These are phyloP conservation scores for Erucastrum elatum DNA, from an alignment of 345 rosid species.

Conservation along the genomic window DNA sequence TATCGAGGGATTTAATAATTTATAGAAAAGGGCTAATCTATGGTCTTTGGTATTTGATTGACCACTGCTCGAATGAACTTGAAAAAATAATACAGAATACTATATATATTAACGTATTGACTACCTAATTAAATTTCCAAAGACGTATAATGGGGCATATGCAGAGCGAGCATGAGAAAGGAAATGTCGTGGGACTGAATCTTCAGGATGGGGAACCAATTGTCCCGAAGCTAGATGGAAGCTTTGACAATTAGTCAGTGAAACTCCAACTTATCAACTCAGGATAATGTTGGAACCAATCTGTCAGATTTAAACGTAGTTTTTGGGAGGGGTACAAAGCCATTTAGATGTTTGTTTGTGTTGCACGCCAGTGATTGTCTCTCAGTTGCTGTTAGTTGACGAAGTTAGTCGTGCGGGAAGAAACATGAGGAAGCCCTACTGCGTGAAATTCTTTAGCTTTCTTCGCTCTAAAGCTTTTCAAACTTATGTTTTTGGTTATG, in stretches of 20 bases:
- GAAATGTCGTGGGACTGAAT: no score
- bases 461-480: neutral
- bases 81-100: no score
- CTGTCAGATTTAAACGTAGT: neutral
- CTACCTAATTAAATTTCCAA: no score
- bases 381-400: conserved; percentile 93
- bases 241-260: conserved; percentile 91
- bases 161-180: no score
- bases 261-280: conserved; percentile 93
- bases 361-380: conserved; percentile 89
- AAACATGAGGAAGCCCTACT: conserved; percentile 93
- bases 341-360: neutral
- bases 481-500: neutral
- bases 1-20: no score
- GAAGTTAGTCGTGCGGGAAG: conserved; percentile 99
- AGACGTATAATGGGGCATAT: no score
- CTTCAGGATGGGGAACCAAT: no score
- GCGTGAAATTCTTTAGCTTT: conserved; percentile 21
- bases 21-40: no score
- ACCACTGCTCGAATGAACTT: neutral
- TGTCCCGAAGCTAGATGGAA: conserved; percentile 44
- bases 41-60: neutral
- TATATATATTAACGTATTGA: no score
- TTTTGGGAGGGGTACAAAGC: neutral
- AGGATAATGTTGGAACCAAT: conserved; percentile 55